These are phyloP conservation scores for Trichocladium antarcticum DNA, from an alignment of 495 filamentous ascomycete genomes.

Conservation along the genomic window DNA sequence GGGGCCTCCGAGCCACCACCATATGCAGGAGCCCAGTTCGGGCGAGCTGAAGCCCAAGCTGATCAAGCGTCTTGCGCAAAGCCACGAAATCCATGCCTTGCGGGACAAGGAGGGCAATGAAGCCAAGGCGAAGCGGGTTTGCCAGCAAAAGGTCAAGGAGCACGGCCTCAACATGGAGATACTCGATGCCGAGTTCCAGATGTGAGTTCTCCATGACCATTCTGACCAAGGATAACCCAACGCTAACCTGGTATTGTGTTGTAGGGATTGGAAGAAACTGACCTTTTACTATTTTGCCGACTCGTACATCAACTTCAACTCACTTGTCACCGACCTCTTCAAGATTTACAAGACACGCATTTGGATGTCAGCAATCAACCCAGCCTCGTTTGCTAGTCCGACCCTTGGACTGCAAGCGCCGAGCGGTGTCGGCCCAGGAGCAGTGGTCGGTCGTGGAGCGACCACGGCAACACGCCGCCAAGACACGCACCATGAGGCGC, in stretches of 20 bases:
- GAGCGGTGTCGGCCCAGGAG: constrained; percentile 51
- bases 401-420: constrained; percentile 56
- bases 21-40: constrained; percentile 60
- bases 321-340: constrained; percentile 91
- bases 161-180: constrained; percentile 97
- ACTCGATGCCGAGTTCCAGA: constrained; percentile 96
- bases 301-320: constrained; percentile 97
- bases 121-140: constrained; percentile 92
- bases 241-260: constrained; percentile 7
- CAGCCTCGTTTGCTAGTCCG: constrained; percentile 88
- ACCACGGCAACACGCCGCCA: constrained; percentile 38
- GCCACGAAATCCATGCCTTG: constrained; percentile 75
- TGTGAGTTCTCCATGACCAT: constrained; percentile 48
- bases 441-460: constrained; percentile 36
- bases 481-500: constrained; percentile 35
- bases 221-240: neutral
- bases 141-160: constrained; percentile 89
- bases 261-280: constrained; percentile 95
- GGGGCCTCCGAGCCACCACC: constrained; percentile 58
- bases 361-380: constrained; percentile 99
- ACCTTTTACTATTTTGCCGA: constrained; percentile 99
- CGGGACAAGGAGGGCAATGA: constrained; percentile 95
- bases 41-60: constrained; percentile 85
- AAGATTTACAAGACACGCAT: constrained; percentile 98
- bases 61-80: constrained; percentile 86